These are phyloP conservation scores for Saccharomyces hybrid DNA, from an alignment of 1,139 yeast genomes.

Conservation along the genomic window DNA sequence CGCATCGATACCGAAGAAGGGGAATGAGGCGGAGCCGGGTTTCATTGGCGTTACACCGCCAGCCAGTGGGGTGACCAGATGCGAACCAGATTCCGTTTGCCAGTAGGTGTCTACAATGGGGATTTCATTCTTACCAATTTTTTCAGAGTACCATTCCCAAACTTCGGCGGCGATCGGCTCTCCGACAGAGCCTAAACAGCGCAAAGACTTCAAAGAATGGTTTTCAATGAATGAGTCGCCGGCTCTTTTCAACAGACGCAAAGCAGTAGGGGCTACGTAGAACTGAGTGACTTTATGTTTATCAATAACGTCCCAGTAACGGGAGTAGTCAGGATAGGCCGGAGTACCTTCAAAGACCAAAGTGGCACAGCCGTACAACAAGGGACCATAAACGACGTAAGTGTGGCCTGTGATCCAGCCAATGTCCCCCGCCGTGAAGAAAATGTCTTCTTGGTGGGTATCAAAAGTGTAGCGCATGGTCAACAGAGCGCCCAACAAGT, in stretches of 20 bases:
- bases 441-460: slow-evolving; percentile 59
- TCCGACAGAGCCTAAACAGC: slow-evolving; percentile 81
- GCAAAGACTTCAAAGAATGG: slow-evolving; percentile 55
- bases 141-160: slow-evolving; percentile 86
- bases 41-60: slow-evolving; percentile 59
- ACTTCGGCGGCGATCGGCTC: slow-evolving; percentile 91
- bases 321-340: slow-evolving; percentile 69
- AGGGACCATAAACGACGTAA: slow-evolving; percentile 75
- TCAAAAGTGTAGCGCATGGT: slow-evolving; percentile 73
- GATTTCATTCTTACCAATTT: slow-evolving; percentile 67
- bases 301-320: slow-evolving; percentile 82
- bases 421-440: slow-evolving; percentile 81
- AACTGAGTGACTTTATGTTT: slow-evolving; percentile 71
- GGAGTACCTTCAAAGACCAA: slow-evolving; percentile 85
- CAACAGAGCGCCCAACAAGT: slow-evolving; percentile 59
- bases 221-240: slow-evolving; percentile 62
- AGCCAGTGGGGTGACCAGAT: slow-evolving; percentile 63
- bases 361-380: slow-evolving; percentile 70
- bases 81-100: slow-evolving; percentile 81
- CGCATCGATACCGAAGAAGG: slow-evolving; percentile 68
- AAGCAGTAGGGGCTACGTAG: slow-evolving; percentile 86
- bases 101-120: slow-evolving; percentile 76
- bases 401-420: slow-evolving; percentile 92
- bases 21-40: slow-evolving; percentile 74
- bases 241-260: slow-evolving; percentile 74